phyloP scores from a whole-genome alignment of 805 yeast species.

The Teunomyces panamensis region DNA sequence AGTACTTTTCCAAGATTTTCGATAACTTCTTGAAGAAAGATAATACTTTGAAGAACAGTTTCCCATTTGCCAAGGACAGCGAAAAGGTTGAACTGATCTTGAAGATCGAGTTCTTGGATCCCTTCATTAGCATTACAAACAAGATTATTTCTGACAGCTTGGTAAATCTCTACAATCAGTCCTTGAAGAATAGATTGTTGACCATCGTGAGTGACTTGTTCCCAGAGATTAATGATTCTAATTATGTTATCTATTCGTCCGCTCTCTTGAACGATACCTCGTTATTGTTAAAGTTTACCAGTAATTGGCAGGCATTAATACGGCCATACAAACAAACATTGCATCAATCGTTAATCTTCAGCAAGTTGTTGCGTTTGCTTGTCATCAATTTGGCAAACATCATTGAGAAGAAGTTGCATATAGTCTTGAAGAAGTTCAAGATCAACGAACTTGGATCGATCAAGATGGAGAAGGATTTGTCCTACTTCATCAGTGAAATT shows the following conservation, averaged over 20 bases:
- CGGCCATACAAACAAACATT: constrained; percentile 63
- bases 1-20: constrained; percentile 54
- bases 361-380: constrained; percentile 45
- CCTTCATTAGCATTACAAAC: constrained; percentile 14
- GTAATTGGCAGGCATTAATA: constrained; percentile 62
- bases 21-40: constrained; percentile 34
- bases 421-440: constrained; percentile 51
- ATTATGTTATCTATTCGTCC: constrained; percentile 29
- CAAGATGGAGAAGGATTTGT: constrained; percentile 77
- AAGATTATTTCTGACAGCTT: constrained; percentile 34
- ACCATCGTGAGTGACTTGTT: constrained; percentile 43
- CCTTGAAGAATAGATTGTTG: constrained; percentile 43
- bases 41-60: constrained; percentile 20
- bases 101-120: constrained; percentile 31
- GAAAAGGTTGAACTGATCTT: constrained; percentile 31
- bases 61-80: constrained; percentile 37
- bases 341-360: constrained; percentile 49
- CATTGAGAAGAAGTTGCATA: constrained; percentile 67
- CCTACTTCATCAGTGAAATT: constrained; percentile 68
- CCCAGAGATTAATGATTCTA: constrained; percentile 29
- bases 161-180: constrained; percentile 47
- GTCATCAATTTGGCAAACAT: constrained; percentile 54
- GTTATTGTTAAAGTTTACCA: constrained; percentile 48
- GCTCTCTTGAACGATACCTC: constrained; percentile 26
- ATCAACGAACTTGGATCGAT: constrained; percentile 83